Conservation (phyloP, 352 stramenopile genomes). For the Phytopythium ostracodes region DNA sequence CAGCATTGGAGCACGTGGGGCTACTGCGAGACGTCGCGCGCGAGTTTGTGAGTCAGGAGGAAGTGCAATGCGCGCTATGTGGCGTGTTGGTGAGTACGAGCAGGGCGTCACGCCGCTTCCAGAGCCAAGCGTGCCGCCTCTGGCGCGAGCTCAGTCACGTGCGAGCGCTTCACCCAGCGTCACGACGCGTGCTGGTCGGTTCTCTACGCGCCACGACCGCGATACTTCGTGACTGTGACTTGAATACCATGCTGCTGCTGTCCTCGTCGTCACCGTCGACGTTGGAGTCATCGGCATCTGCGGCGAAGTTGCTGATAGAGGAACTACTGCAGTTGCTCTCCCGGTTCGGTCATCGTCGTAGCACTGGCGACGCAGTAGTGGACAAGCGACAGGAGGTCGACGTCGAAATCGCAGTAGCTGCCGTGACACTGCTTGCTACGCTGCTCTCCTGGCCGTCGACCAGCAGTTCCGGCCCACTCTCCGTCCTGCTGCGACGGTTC, state of each 20-base stretch:
- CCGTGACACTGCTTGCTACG: constrained; percentile 5
- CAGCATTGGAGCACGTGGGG: constrained; percentile 11
- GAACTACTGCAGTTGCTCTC: constrained; percentile 20
- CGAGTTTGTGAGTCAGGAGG: constrained; percentile 26
- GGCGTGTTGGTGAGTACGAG: constrained; percentile 19
- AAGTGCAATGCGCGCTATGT: constrained; percentile 34
- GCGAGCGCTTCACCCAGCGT: constrained; percentile 23
- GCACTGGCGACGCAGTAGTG: not conserved
- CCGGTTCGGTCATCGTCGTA: constrained; percentile 12
- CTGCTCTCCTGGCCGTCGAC: not conserved
- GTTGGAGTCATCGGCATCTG: not conserved
- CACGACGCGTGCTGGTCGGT: constrained; percentile 25
- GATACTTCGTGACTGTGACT: constrained; percentile 29
- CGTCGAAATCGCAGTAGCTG: constrained; percentile 12
- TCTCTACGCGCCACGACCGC: constrained; percentile 25
- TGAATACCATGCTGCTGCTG: constrained; percentile 18
- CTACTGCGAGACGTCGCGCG: constrained; percentile 16
- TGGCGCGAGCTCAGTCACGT: constrained; percentile 29
- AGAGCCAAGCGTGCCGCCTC: constrained; percentile 30
- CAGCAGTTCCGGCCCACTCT: not conserved
- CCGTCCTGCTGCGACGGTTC: constrained; percentile 13
- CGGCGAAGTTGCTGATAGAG: constrained; percentile 10
- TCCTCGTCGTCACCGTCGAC: not conserved
- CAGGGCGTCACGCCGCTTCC: constrained; percentile 27
- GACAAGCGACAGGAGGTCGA: constrained; percentile 3